Conservation (phyloP, 2,329 filamentous ascomycete genomes). For the Cladosporium sp. region DNA sequence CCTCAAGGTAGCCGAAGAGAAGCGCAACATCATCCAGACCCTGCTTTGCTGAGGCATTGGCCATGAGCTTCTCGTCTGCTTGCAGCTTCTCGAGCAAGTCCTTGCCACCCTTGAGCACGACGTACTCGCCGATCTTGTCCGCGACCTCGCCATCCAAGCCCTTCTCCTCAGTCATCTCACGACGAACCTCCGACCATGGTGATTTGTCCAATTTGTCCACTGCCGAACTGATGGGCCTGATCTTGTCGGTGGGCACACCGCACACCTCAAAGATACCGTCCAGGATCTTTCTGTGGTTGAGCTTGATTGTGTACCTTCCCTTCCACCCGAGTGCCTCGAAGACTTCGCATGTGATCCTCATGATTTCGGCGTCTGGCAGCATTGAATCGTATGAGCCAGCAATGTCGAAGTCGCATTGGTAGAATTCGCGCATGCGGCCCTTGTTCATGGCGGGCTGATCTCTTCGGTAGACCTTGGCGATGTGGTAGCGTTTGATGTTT, state of each 20-base stretch:
- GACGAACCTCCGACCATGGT: constrained; percentile 82
- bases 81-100: constrained; percentile 70
- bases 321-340: constrained; percentile 76
- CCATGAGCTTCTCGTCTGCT: constrained; percentile 61
- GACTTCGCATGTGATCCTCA: constrained; percentile 79
- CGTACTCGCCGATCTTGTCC: constrained; percentile 82
- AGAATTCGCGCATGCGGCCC: constrained; percentile 92
- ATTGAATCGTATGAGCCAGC: constrained; percentile 83
- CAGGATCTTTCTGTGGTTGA: constrained; percentile 92
- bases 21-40: constrained; percentile 77
- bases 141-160: constrained; percentile 71
- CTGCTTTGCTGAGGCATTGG: constrained; percentile 70
- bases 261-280: constrained; percentile 90
- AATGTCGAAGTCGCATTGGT: constrained; percentile 96
- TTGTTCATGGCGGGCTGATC: constrained; percentile 85
- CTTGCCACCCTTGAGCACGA: constrained; percentile 69
- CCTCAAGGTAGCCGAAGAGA: constrained; percentile 77
- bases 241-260: constrained; percentile 81
- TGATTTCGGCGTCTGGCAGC: constrained; percentile 86
- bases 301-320: constrained; percentile 76
- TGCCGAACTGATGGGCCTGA: constrained; percentile 82
- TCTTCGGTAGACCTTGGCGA: constrained; percentile 83
- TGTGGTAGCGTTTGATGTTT: constrained; percentile 89
- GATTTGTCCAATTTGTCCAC: constrained; percentile 93
- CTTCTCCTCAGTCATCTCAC: constrained; percentile 92